Percentiles rank a stretch among this genome's conserved stretches.
Conservation (phyloP, 2,329 filamentous ascomycete genomes). For the Botrytis deweyae region DNA sequence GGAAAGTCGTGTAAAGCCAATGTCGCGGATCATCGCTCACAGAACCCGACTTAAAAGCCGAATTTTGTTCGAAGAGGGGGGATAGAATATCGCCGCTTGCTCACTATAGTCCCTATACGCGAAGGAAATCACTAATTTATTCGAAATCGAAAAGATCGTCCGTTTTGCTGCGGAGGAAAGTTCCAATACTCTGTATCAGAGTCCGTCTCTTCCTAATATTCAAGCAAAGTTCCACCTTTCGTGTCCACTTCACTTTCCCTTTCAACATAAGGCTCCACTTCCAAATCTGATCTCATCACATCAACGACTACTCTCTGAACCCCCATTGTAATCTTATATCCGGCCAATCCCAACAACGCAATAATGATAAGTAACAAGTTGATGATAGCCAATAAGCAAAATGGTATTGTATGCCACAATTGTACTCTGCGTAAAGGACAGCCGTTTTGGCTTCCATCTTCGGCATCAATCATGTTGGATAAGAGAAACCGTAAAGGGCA, state of each 20-base stretch:
- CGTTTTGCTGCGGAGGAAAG: not conserved
- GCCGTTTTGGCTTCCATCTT: conserved; percentile 21
- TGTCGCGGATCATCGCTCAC: not conserved
- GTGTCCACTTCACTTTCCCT: conserved; percentile 18
- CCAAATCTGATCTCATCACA: conserved; percentile 25
- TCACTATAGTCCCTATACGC: not conserved
- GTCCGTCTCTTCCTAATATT: not conserved
- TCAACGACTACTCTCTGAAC: conserved; percentile 25
- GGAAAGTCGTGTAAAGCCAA: too few species aligned
- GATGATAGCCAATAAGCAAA: conserved; percentile 34
- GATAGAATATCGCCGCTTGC: not conserved
- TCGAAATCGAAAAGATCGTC: not conserved
- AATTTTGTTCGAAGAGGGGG: not conserved
- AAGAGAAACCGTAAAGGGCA: conserved; percentile 36
- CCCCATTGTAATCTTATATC: conserved; percentile 30
- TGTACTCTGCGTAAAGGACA: conserved; percentile 35
- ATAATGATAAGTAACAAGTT: conserved; percentile 35
- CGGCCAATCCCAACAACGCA: conserved; percentile 34
- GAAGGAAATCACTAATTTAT: not conserved
- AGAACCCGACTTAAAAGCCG: not conserved
- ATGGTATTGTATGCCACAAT: conserved; percentile 36
- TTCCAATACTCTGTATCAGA: too few species aligned
- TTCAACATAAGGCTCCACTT: conserved; percentile 23
- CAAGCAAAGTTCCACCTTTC: not conserved
- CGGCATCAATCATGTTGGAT: conserved; percentile 29